phyloP scores from a whole-genome alignment of 257 asterid species.

The Primulina tabacum region DNA sequence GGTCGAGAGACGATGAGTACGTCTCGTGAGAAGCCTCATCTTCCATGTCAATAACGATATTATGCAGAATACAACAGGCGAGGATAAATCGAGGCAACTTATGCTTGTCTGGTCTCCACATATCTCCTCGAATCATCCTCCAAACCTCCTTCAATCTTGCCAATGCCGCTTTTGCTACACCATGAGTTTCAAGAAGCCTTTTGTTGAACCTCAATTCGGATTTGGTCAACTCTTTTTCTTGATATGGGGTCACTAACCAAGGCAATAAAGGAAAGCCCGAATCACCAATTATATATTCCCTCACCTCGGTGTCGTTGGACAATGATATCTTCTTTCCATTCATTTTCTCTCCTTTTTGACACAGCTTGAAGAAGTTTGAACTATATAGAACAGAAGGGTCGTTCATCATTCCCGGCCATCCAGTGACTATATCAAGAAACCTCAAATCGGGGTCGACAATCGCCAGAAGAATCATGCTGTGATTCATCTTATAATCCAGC shows the following conservation, averaged over 20 bases:
- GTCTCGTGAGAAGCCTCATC: constrained; percentile 43
- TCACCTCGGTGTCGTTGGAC: constrained; percentile 36
- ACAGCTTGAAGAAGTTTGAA: constrained; percentile 48
- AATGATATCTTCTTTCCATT: constrained; percentile 35
- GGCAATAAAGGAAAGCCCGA: constrained; percentile 65
- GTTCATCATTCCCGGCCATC: constrained; percentile 85
- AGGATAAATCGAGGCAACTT: constrained; percentile 77
- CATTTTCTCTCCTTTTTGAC: constrained; percentile 57
- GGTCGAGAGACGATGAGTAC: constrained; percentile 27
- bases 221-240: constrained; percentile 42
- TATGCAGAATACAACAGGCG: constrained; percentile 89
- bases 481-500: constrained; percentile 52
- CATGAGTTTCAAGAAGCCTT: constrained; percentile 42
- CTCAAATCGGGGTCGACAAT: constrained; percentile 65
- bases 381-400: constrained; percentile 51
- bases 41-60: constrained; percentile 75
- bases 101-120: constrained; percentile 94
- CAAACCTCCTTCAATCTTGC: constrained; percentile 66
- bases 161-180: constrained; percentile 57
- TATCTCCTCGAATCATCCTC: constrained; percentile 69
- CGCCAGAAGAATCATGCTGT: constrained; percentile 82
- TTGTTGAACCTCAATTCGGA: constrained; percentile 48
- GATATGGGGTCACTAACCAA: constrained; percentile 82
- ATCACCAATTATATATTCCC: constrained; percentile 69
- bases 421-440: constrained; percentile 62